phyloP scores from a whole-genome alignment of 1,284 basidiomycete species.

The Apiotrichum porosum region DNA sequence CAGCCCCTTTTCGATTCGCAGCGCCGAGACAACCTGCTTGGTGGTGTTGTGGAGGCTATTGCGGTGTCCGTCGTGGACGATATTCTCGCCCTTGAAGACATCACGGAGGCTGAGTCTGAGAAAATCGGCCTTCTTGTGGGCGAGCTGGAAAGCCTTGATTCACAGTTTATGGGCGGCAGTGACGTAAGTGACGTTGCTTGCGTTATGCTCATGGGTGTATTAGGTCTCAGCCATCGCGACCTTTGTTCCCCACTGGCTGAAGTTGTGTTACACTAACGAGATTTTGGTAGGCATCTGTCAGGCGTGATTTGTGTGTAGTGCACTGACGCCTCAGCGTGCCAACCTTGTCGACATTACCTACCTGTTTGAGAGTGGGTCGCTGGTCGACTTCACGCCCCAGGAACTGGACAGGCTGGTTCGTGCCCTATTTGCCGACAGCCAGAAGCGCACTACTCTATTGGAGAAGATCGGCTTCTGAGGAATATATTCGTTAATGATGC shows the following conservation, averaged over 20 bases:
- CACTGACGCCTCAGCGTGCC: conserved; percentile 49
- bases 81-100: conserved; percentile 76
- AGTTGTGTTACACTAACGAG: conserved; percentile 87
- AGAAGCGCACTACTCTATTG: conserved; percentile 55
- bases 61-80: conserved; percentile 66
- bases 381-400: conserved; percentile 82
- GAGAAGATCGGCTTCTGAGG: conserved; percentile 27
- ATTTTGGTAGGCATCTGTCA: conserved; percentile 75
- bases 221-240: conserved; percentile 37
- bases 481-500: no score
- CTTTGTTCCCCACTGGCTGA: conserved; percentile 87
- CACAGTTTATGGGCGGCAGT: conserved; percentile 57
- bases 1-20: conserved; percentile 41
- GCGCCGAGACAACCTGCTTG: conserved; percentile 52
- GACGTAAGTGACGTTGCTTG: conserved; percentile 3
- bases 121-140: conserved; percentile 74
- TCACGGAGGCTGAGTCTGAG: conserved; percentile 84
- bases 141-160: conserved; percentile 71
- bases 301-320: no score
- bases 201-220: no score
- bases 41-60: conserved; percentile 67
- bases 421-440: conserved; percentile 88
- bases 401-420: conserved; percentile 77
- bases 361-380: conserved; percentile 81
- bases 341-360: conserved; percentile 92